Base-by-base conservation (phyloP, 192 early-diverging fungal species). In the Diversispora eburnea region DNA sequence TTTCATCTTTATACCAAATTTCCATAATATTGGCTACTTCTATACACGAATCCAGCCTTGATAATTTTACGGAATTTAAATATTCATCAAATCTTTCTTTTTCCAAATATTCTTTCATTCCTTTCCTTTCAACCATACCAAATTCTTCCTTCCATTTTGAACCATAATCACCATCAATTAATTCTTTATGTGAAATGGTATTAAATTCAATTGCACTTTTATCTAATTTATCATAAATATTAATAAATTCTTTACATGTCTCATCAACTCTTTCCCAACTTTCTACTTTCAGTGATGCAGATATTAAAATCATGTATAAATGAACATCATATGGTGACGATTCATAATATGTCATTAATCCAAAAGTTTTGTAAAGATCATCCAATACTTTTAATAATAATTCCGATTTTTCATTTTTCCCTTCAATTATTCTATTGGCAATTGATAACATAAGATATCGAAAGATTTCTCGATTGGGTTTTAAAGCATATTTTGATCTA, bases 291-390 rank as follows among this genome's bases (percentile, higher is more conserved):
- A 63, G 41, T 10, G 72, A 61, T 9, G 72, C 25, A 8, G 52
- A 45, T 60, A 73, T 51, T 46, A 73, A 10, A 9, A 73, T 73
- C 4, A 48, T 10, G 20, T 51, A 73, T 25, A 55, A 10, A 73
- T 73, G 39, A 17, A 43, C 17, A 63, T 73, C 72, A 51, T 42
- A 64, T 49, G 62, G 72, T 63, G 72, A 52, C 2, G 63, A 2
- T 42, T 63, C 60, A 43, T 73, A 73, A 64, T 63, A 73, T 19
- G 60, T 8, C 72, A 73, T 73, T 39, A 73, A 52, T 12, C 72
- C 72, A 73, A 73, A 73, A 25, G 48, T 52, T 54, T 63, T 73
- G 48, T 52, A 73, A 25, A 73, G 17, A n/a, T 61, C 22, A 54
- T 73, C 72, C 43, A 63, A 63, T 46, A 63, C 42, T n/a, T 42